Evolutionary conservation across 2,329 filamentous ascomycete species (phyloP).

Genomic region (Malbranchea zuffiana): DNA sequence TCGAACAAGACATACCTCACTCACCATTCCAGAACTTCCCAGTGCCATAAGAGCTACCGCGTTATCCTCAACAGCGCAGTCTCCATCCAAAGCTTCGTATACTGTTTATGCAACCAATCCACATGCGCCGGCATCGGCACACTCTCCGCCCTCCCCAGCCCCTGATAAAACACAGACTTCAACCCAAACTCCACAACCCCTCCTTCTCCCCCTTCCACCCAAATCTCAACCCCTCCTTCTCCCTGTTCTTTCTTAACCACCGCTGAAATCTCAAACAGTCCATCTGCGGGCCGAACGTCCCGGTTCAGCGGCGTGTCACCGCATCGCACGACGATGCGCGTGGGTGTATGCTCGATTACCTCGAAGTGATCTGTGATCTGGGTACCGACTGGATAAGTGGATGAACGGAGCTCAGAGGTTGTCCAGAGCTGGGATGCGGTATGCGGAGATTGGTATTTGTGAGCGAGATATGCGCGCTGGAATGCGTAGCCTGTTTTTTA

Average conservation of each 20-base stretch:
- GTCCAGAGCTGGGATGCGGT: slow-evolving; percentile 54
- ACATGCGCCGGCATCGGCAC: slow-evolving; percentile 39
- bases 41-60: too few relatives aligned
- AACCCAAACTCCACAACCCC: slow-evolving; percentile 53
- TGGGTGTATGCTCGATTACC: slow-evolving; percentile 53
- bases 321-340: slow-evolving; percentile 52
- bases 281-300: slow-evolving; percentile 49
- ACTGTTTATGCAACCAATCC: slow-evolving; percentile 44
- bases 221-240: slow-evolving; percentile 44
- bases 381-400: slow-evolving; percentile 52
- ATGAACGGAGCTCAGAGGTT: slow-evolving; percentile 42
- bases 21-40: too few relatives aligned
- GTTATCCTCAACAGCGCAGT: slow-evolving; percentile 35
- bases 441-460: slow-evolving; percentile 47
- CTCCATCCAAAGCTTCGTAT: slow-evolving; percentile 48
- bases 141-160: slow-evolving; percentile 34
- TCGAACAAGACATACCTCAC: too few relatives aligned
- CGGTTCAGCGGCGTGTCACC: slow-evolving; percentile 53
- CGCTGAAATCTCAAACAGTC: slow-evolving; percentile 55
- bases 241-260: slow-evolving; percentile 46
- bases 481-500: slow-evolving; percentile 38
- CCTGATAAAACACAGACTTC: slow-evolving; percentile 54
- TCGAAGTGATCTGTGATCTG: slow-evolving; percentile 61
- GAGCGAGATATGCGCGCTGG: slow-evolving; percentile 48
- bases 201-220: too few relatives aligned